phyloP scores from a whole-genome alignment of 1,139 yeast genomes.

The Blastobotrys malaysiensis region DNA sequence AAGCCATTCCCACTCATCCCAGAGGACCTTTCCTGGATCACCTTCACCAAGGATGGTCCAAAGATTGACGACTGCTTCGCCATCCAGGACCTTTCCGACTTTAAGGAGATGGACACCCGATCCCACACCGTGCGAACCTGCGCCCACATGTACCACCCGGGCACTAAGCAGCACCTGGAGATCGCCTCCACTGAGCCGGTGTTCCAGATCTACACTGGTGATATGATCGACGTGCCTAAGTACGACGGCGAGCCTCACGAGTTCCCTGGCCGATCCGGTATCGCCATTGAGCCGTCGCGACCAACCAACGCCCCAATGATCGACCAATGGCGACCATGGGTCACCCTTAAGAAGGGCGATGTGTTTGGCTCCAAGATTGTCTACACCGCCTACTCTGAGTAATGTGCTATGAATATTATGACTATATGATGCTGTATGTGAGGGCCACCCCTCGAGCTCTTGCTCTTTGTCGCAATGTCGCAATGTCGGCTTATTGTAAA shows the following conservation, averaged over 20 bases:
- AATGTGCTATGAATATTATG: neutral
- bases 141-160: constrained; percentile 46
- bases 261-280: constrained; percentile 47
- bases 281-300: constrained; percentile 61
- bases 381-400: constrained; percentile 31
- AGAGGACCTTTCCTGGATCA: constrained; percentile 23
- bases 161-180: constrained; percentile 40
- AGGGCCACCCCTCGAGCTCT: too few species aligned
- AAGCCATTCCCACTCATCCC: constrained; percentile 31
- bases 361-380: constrained; percentile 49
- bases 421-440: too few species aligned
- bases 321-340: constrained; percentile 47
- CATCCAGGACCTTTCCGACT: constrained; percentile 31
- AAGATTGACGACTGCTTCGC: constrained; percentile 51
- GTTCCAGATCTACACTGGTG: constrained; percentile 65
- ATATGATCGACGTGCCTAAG: constrained; percentile 38
- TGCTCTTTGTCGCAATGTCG: too few species aligned
- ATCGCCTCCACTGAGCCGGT: constrained; percentile 60
- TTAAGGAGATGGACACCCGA: constrained; percentile 41
- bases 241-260: constrained; percentile 33
- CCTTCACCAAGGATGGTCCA: constrained; percentile 33
- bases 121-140: constrained; percentile 34
- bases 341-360: constrained; percentile 48
- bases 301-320: constrained; percentile 52
- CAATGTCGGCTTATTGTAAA: too few species aligned